Conservation (phyloP, 768 basidiomycete genomes). For the Trametopsis cervina region DNA sequence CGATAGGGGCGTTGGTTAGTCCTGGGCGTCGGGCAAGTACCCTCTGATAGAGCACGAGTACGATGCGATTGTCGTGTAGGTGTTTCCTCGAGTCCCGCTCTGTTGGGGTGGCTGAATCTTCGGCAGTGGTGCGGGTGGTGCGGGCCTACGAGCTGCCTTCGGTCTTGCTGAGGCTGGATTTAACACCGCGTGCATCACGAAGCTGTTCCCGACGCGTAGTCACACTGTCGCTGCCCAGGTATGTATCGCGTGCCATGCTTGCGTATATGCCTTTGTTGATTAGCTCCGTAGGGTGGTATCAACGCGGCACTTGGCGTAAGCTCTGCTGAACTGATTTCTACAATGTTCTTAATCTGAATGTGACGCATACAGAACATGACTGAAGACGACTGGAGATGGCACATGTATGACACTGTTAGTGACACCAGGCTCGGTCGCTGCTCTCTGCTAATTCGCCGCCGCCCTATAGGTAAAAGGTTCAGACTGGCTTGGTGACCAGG, state of each 20-base stretch:
- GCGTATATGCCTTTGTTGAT: constrained; percentile 13
- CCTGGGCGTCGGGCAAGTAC: constrained; percentile 83
- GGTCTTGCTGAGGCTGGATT: constrained; percentile 97
- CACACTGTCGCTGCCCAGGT: constrained; percentile 99
- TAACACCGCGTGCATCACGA: constrained; percentile 99
- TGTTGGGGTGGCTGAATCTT: constrained; percentile 1
- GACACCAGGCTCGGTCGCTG: neutral
- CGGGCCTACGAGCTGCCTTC: constrained; percentile 96
- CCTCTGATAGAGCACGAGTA: constrained; percentile 98
- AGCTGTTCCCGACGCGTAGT: constrained; percentile 96
- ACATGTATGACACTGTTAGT: constrained; percentile 92
- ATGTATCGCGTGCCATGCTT: constrained; percentile 13
- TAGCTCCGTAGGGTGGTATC: constrained; percentile 72
- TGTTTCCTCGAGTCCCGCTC: constrained; percentile 12
- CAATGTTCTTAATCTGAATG: constrained; percentile 1
- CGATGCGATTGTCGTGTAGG: constrained; percentile 97
- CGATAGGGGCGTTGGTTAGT: constrained; percentile 33
- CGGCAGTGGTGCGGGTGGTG: constrained; percentile 90
- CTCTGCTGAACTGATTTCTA: constrained; percentile 10
- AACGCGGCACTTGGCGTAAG: constrained; percentile 93
- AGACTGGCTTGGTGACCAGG: constrained; percentile 99
- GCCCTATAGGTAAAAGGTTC: constrained; percentile 85
- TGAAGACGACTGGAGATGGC: constrained; percentile 99
- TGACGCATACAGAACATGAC: constrained; percentile 76
- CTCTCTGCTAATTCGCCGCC: constrained; percentile 9